Evolutionary conservation across 768 basidiomycete species (phyloP), one percentile per base, ranked within the genome.

Genomic region (Ramaria sp.): DNA sequence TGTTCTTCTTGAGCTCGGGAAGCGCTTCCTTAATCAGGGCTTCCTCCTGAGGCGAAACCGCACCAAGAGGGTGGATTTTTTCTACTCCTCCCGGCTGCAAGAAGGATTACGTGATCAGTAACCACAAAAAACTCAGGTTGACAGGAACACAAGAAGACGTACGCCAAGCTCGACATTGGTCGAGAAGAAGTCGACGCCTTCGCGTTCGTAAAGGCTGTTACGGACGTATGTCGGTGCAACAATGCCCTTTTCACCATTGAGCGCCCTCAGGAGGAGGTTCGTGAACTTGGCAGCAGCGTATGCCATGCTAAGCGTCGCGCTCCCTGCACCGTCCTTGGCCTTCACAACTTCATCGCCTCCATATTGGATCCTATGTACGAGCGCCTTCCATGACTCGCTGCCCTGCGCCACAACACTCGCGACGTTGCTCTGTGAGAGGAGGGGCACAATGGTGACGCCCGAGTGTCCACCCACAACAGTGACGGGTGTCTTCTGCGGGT

Each of bases 261-360:
- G 65, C 48, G 79, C 83, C 37, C 81, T 76, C 58, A 86, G 67
- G 60, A 86, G 69, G 53, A 64, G 65, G 59, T 80, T 72, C 52
- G 85, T 71, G 67, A 85, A 87, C 69, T 80, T 80, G 65, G 84
- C 82, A 61, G 81, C 84, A 52, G 85, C 83, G 65, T 81, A 84
- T 12, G 83, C 82, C 85, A 87, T 87, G 52, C 82, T 83, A 56
- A 87, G 78, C 25, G 84, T 87, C 34, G 84, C 84, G 39, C 77
- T 79, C 51, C 84, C 85, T 38, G 83, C 81, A 60, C 85, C 84
- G 60, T 94, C 93, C 78, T 98, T 98, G 49, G 94, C 94, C 77
- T 96, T 85, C 66, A 98, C 95, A 59, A 97, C 94, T 72, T 97
- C 94, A 64, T 99, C 95, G 71, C 95, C 95, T 66, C 95, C 95